These are phyloP conservation scores for Arachnopeziza araneosa DNA, from an alignment of 2,329 filamentous ascomycete species.

Conservation along the genomic window DNA sequence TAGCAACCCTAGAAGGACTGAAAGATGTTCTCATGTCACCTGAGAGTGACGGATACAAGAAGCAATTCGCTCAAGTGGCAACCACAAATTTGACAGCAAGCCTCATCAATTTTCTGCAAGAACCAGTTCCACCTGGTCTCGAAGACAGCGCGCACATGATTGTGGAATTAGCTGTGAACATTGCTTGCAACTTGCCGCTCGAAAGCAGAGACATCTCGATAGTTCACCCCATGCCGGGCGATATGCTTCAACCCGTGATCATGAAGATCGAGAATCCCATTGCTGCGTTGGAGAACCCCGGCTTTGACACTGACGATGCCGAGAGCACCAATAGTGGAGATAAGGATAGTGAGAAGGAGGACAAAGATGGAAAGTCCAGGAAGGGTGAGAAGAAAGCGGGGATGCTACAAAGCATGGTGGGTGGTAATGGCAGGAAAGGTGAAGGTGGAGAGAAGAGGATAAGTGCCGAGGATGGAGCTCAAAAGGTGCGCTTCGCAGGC, in stretches of 20 bases:
- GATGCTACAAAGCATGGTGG: conserved; percentile 34
- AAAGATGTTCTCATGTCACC: conserved; percentile 61
- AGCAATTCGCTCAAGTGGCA: conserved; percentile 63
- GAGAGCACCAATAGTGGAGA: conserved; percentile 28
- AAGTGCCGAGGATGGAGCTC: conserved; percentile 26
- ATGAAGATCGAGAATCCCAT: conserved; percentile 79
- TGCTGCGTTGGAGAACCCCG: conserved; percentile 49
- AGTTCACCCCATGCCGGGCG: conserved; percentile 76
- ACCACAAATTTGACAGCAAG: conserved; percentile 63
- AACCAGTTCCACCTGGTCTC: conserved; percentile 74
- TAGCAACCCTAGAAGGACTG: conserved; percentile 90
- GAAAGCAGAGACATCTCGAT: conserved; percentile 90
- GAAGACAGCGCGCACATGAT: conserved; percentile 89
- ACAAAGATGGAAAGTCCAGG: conserved; percentile 22
- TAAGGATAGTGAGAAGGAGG: conserved; percentile 27
- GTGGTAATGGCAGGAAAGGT: conserved; percentile 10
- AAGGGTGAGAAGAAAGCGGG: conserved; percentile 30
- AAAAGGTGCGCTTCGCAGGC: conserved; percentile 66
- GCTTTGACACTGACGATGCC: conserved; percentile 24
- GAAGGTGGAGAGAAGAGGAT: conserved; percentile 19
- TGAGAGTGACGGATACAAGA: conserved; percentile 60
- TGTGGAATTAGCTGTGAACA: conserved; percentile 80
- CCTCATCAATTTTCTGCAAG: conserved; percentile 67
- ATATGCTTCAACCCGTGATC: conserved; percentile 60
- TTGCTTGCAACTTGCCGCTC: conserved; percentile 78